Conservation (phyloP, 169 alveolate species). For the Eimeria zaria region DNA sequence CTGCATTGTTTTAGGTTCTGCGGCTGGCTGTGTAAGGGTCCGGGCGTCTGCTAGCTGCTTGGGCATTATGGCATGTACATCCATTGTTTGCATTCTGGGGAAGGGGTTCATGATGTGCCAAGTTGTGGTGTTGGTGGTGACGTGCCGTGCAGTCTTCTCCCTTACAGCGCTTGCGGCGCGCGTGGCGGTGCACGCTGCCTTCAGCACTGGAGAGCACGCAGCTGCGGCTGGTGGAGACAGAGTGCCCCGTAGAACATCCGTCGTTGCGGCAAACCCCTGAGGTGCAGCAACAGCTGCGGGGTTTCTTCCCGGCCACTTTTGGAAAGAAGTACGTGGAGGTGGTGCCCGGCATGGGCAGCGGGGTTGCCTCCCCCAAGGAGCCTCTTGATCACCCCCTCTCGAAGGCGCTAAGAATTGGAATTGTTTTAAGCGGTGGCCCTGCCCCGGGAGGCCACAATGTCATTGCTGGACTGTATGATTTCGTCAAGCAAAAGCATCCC, state of each 20-base stretch:
- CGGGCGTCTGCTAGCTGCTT: background rate
- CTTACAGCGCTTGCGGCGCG: constrained; percentile 61
- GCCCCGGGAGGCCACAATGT: constrained; percentile 99
- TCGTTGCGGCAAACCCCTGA: constrained; percentile 71
- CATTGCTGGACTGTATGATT: constrained; percentile 96
- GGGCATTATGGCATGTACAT: background rate
- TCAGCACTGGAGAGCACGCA: constrained; percentile 68
- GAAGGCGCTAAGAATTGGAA: constrained; percentile 92
- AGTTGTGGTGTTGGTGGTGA: background rate
- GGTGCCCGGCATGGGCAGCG: constrained; percentile 71
- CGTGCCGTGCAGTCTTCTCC: constrained; percentile 44
- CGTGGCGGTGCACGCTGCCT: constrained; percentile 82
- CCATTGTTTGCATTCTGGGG: too few species aligned
- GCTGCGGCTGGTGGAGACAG: constrained; percentile 58
- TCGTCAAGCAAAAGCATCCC: constrained; percentile 73
- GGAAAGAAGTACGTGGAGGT: constrained; percentile 77
- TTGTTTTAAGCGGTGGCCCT: constrained; percentile 99
- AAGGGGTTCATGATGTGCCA: background rate
- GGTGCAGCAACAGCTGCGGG: constrained; percentile 69
- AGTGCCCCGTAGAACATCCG: constrained; percentile 56
- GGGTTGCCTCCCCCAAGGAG: constrained; percentile 56
- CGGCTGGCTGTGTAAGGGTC: background rate
- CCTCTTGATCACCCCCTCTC: constrained; percentile 58
- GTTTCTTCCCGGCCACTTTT: constrained; percentile 71
- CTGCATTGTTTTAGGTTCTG: background rate